phyloP scores from a whole-genome alignment of 2,329 filamentous ascomycete species.

The Talaromyces sp. region DNA sequence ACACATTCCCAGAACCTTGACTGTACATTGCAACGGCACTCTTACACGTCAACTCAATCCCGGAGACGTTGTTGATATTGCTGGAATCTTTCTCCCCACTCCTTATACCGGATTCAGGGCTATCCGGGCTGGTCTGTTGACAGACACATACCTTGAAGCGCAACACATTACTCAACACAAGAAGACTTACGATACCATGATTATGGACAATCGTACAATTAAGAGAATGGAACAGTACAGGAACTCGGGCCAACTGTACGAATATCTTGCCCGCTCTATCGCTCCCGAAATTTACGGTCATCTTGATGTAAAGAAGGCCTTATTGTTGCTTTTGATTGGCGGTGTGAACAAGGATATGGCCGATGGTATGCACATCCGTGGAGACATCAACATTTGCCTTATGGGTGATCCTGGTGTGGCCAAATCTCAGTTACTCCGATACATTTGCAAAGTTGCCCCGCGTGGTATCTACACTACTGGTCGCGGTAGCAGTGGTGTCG shows the following conservation, averaged over 20 bases:
- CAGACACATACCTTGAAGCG: conserved; percentile 94
- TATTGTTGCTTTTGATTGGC: conserved; percentile 90
- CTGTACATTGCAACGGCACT: conserved; percentile 82
- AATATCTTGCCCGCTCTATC: conserved; percentile 92
- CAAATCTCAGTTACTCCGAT: conserved; percentile 97
- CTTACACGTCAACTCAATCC: conserved; percentile 85
- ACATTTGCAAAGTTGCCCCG: conserved; percentile 96
- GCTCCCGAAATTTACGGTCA: conserved; percentile 97
- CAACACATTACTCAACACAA: conserved; percentile 95
- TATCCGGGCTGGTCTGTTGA: conserved; percentile 91
- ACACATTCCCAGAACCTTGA: conserved; percentile 90
- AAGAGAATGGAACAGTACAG: conserved; percentile 82
- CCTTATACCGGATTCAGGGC: conserved; percentile 99
- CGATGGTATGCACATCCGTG: conserved; percentile 97
- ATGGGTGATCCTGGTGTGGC: conserved; percentile 99
- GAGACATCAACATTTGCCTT: conserved; percentile 96
- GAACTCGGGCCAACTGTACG: conserved; percentile 86
- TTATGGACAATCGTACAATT: conserved; percentile 74
- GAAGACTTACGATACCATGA: conserved; percentile 92
- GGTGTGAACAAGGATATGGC: conserved; percentile 96
- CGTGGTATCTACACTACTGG: conserved; percentile 83
- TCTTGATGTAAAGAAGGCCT: conserved; percentile 94
- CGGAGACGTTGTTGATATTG: conserved; percentile 89
- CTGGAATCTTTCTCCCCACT: conserved; percentile 92
- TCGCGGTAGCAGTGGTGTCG: conserved; percentile 76